Percentiles rank a stretch among this genome's conserved stretches.
These are phyloP conservation scores for Spiraea crenata DNA, from an alignment of 331 rosid genomes.

Conservation along the genomic window DNA sequence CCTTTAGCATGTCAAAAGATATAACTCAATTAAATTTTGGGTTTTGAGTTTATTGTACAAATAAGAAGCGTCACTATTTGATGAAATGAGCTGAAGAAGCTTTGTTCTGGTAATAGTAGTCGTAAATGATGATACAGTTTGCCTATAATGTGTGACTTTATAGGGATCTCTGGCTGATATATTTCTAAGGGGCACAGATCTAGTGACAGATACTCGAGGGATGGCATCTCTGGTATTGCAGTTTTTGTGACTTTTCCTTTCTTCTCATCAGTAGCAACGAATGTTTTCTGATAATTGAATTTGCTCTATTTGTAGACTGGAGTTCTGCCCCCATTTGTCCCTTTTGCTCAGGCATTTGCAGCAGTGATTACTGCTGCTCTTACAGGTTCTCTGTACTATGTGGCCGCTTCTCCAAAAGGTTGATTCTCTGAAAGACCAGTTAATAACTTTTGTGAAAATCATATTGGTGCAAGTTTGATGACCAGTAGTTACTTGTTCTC, in stretches of 20 bases:
- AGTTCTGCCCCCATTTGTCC: conserved; percentile 86
- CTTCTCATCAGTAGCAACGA: conserved; percentile 9
- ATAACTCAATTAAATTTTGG: background rate
- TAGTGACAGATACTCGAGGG: conserved; percentile 71
- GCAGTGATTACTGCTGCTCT: conserved; percentile 90
- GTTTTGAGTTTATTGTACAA: background rate
- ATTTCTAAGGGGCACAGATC: conserved; percentile 77
- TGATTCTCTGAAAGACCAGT: conserved; percentile 6
- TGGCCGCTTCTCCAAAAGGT: conserved; percentile 98
- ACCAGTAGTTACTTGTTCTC: conserved; percentile 19
- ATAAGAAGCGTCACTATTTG: background rate
- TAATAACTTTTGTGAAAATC: background rate
- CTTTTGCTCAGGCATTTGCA: conserved; percentile 98
- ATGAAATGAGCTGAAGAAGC: background rate
- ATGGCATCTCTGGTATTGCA: conserved; percentile 76
- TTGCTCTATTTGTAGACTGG: conserved; percentile 55
- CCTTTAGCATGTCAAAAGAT: background rate
- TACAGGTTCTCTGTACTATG: conserved; percentile 89
- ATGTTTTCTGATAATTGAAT: conserved; percentile 23
- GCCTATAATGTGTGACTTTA: conserved; percentile 15
- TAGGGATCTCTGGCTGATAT: conserved; percentile 95
- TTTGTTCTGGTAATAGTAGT: background rate
- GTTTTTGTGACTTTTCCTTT: background rate
- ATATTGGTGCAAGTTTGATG: conserved; percentile 10
- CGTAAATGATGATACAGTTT: conserved; percentile 3